Evolutionary conservation across 1,284 basidiomycete species (phyloP).

Genomic region (Puccinia brachypodii): DNA sequence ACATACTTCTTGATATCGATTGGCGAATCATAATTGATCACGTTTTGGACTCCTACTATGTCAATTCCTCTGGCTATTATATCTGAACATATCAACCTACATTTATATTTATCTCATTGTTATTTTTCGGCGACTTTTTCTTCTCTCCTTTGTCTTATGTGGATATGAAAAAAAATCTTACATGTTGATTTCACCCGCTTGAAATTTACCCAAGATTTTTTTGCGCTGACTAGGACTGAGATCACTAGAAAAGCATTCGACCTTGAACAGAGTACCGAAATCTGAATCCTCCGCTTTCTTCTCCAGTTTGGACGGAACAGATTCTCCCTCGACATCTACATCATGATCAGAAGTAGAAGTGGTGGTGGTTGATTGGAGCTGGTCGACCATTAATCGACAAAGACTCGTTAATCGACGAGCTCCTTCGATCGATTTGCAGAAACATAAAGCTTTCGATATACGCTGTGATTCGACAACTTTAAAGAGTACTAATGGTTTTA

Average conservation of each 20-base stretch:
- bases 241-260: slow-evolving; percentile 82
- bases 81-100: slow-evolving; percentile 87
- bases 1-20: slow-evolving; percentile 98
- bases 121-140: not conserved
- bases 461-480: slow-evolving; percentile 70
- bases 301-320: too few species aligned
- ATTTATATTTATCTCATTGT: not conserved
- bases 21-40: slow-evolving; percentile 90
- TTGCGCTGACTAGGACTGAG: slow-evolving; percentile 73
- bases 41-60: slow-evolving; percentile 83
- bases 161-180: slow-evolving; percentile 58
- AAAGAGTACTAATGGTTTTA: slow-evolving; percentile 87
- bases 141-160: not conserved
- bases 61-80: slow-evolving; percentile 96
- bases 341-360: too few species aligned
- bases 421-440: slow-evolving; percentile 93
- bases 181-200: slow-evolving; percentile 77
- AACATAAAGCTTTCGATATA: slow-evolving; percentile 76
- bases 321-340: too few species aligned
- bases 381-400: slow-evolving; percentile 75
- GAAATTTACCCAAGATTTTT: slow-evolving; percentile 76
- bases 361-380: slow-evolving; percentile 59
- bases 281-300: slow-evolving; percentile 43
- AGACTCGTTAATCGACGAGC: slow-evolving; percentile 78
- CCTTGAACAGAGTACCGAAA: slow-evolving; percentile 59